phyloP scores from a whole-genome alignment of 345 rosid genomes.

The Laguncularia racemosa region DNA sequence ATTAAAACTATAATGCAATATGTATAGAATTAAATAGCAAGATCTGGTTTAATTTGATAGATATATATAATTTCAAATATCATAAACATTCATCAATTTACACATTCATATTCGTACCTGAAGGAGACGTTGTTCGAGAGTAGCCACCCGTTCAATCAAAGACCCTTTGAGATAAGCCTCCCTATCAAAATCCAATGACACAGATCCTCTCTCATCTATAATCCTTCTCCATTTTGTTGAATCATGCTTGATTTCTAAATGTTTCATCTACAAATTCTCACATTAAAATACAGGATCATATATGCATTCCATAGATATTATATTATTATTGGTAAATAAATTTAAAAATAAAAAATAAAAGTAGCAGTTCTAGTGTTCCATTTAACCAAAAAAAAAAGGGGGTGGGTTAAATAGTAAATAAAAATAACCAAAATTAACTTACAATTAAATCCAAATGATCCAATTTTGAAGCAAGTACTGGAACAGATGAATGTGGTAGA shows the following conservation, averaged over 20 bases:
- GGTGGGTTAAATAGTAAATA: no score
- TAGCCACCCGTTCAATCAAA: slow-evolving; percentile 52
- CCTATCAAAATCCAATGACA: slow-evolving; percentile 45
- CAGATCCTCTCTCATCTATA: slow-evolving; percentile 14
- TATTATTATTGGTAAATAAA: no score
- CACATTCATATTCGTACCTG: slow-evolving; percentile 29
- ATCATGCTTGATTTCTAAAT: slow-evolving; percentile 46
- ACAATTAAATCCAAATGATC: slow-evolving; percentile 72
- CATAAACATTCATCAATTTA: neutral
- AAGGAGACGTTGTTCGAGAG: slow-evolving; percentile 59
- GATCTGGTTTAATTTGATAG: no score
- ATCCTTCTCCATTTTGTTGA: slow-evolving; percentile 30
- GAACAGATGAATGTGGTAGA: slow-evolving; percentile 22
- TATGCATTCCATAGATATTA: no score
- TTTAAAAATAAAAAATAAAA: no score
- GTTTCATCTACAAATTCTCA: slow-evolving; percentile 39
- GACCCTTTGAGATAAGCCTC: slow-evolving; percentile 78
- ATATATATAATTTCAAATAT: no score
- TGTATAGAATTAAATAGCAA: no score
- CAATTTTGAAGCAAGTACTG: slow-evolving; percentile 56
- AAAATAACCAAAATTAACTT: slow-evolving; percentile 9
- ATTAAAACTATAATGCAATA: no score
- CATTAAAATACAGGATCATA: neutral
- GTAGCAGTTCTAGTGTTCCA: no score
- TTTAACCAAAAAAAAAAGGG: neutral